Percentiles rank a stretch among this genome's conserved stretches.
These are phyloP conservation scores for Starmerella ratchasimensis DNA, from an alignment of 805 yeast genomes.

Conservation along the genomic window DNA sequence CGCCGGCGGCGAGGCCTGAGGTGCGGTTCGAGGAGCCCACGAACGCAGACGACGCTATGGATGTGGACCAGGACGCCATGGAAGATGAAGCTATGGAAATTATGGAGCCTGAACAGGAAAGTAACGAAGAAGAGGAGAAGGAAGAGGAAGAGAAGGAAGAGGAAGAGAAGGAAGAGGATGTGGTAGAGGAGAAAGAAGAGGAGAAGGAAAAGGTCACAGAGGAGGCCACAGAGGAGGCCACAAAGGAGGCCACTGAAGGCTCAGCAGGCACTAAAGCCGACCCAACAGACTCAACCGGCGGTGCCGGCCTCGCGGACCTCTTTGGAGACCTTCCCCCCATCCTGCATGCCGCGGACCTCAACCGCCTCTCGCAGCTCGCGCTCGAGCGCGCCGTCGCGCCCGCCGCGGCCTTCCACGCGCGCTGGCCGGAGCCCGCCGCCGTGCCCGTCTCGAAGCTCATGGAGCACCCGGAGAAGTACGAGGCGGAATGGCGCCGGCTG, in stretches of 20 bases:
- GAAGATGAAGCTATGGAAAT: no score
- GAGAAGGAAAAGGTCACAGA: background rate
- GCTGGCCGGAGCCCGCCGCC: constrained; percentile 8
- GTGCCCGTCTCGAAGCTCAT: constrained; percentile 26
- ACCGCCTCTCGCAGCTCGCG: constrained; percentile 8
- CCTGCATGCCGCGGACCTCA: background rate
- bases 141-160: background rate
- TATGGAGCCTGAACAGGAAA: no score
- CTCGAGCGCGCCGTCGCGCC: constrained; percentile 18
- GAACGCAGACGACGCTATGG: no score
- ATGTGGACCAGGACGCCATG: no score
- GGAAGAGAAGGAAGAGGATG: background rate
- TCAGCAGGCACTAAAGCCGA: background rate
- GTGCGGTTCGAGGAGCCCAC: no score
- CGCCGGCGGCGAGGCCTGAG: background rate
- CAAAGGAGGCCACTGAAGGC: background rate
- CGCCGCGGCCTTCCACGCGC: constrained; percentile 4
- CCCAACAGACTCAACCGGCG: background rate
- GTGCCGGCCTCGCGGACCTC: background rate
- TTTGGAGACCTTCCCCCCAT: constrained; percentile 15
- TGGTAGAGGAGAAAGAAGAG: background rate
- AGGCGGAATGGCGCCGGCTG: constrained; percentile 24
- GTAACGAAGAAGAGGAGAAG: no score
- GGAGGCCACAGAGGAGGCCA: background rate
- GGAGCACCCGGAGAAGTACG: constrained; percentile 20